Base-by-base conservation (phyloP, 352 stramenopile species). In the Phytopythium cucurbitacearum region DNA sequence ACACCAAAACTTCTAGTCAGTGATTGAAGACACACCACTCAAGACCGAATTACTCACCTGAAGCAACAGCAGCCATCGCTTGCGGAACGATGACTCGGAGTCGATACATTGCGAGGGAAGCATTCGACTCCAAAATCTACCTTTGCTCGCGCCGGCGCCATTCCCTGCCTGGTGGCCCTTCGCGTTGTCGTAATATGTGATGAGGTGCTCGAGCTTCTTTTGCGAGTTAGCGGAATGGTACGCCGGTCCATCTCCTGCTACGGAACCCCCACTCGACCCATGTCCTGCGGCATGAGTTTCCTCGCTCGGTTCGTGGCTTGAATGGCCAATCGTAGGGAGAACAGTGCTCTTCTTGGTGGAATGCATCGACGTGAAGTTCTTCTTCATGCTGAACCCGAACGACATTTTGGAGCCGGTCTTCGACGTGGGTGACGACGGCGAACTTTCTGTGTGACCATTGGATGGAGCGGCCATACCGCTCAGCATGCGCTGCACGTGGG, bases 1-100 rank as follows among this genome's bases (percentile, higher is more conserved):
- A 51, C 4, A 59, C 28, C 7, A 56, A 48, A 39, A 48, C 10
- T 50, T 67, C n/a, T 11, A 32, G 9, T 35, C 36, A 40, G 21
- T 11, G 16, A 28, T 12, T 4, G n/a, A 16, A 12, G 1, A 4
- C 4, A 9, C 7, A 16, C 4, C 7, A 33, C n/a, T 11, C 0
- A 40, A 3, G n/a, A n/a, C 1, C 6, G n/a, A 48, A 11, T 8
- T 7, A 51, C 45, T n/a, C 46, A 65, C 49, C 51, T 75, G 51
- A 6, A 78, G 54, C 0, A 78, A 36, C 2, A 82, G 10, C 0
- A 90, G 52, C 79, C 79, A 90, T 60, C 66, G 75, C 10, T 82
- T 41, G 13, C 76, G 62, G 3, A 52, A 41, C 10, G 40, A 51
- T 1, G 76, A 88, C 5, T 89, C 72, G 4, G 71, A 65, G 45